Evolutionary conservation across 176 grass and related monocot genomes (phyloP).

Genomic region (Echinochloa phyllopogon): DNA sequence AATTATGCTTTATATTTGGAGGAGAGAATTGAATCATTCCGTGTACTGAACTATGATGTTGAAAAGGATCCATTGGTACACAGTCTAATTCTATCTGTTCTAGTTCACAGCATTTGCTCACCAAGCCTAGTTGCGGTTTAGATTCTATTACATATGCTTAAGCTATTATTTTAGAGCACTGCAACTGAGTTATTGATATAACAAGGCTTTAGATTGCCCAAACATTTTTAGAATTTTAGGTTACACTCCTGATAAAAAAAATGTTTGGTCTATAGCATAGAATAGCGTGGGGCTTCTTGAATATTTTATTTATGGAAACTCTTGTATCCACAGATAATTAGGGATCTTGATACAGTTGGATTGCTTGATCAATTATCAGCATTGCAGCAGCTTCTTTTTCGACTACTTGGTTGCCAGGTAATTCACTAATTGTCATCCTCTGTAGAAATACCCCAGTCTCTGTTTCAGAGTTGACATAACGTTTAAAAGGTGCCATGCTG

Average conservation of each 20-base stretch:
- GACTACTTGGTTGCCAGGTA: constrained; percentile 90
- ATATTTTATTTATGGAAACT: constrained; percentile 15
- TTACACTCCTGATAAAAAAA: constrained; percentile 5
- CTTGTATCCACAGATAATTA: constrained; percentile 58
- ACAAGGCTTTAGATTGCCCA: not conserved
- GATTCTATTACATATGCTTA: not conserved
- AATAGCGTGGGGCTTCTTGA: not conserved
- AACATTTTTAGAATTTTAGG: not conserved
- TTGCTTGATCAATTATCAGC: constrained; percentile 83
- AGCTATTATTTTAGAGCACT: not conserved
- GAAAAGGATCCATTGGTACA: constrained; percentile 76
- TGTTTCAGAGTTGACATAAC: constrained; percentile 16
- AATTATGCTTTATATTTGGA: constrained; percentile 91
- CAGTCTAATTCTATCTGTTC: constrained; percentile 8
- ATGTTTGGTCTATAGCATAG: not conserved
- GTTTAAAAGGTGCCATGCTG: constrained; percentile 30
- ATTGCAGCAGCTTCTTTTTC: constrained; percentile 74
- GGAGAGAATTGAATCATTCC: constrained; percentile 86
- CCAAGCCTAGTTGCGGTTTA: not conserved
- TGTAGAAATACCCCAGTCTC: not conserved
- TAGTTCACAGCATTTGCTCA: not conserved
- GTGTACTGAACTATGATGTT: constrained; percentile 78
- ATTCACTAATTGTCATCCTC: constrained; percentile 24
- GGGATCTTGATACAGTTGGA: constrained; percentile 68
- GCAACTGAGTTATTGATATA: not conserved